phyloP scores from a whole-genome alignment of 1,284 basidiomycete species.

The Boletus austroedulis region DNA sequence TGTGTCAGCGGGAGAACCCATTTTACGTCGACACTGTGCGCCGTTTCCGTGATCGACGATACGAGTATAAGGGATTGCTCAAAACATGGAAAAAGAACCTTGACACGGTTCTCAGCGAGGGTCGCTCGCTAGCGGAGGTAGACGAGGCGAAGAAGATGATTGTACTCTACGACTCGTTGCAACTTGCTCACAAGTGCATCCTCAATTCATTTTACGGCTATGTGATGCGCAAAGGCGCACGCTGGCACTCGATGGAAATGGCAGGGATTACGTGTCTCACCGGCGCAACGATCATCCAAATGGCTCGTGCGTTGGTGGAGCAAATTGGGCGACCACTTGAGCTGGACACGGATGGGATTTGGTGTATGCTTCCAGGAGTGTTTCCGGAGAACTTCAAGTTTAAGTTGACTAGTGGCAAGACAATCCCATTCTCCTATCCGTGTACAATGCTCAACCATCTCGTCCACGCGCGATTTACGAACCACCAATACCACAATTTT shows the following conservation, averaged over 20 bases:
- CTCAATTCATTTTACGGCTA: slow-evolving; percentile 99
- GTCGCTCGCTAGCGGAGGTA: slow-evolving; percentile 77
- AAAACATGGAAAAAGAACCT: slow-evolving; percentile 99
- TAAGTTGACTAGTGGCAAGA: slow-evolving; percentile 85
- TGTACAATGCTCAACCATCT: slow-evolving; percentile 99
- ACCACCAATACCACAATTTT: slow-evolving; percentile 96
- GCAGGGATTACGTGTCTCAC: slow-evolving; percentile 99
- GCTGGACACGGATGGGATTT: slow-evolving; percentile 98
- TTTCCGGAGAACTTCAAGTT: slow-evolving; percentile 99
- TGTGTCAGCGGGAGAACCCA: slow-evolving; percentile 98
- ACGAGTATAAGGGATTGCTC: slow-evolving; percentile 98
- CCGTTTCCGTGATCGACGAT: slow-evolving; percentile 95
- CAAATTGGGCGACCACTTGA: slow-evolving; percentile 97
- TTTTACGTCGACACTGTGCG: slow-evolving; percentile 99
- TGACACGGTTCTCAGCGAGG: slow-evolving; percentile 68
- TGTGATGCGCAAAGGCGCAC: slow-evolving; percentile 98
- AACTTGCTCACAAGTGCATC: slow-evolving; percentile 99
- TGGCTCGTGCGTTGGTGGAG: slow-evolving; percentile 98
- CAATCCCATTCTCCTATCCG: slow-evolving; percentile 92
- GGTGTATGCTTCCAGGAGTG: slow-evolving; percentile 99
- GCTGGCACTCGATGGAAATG: slow-evolving; percentile 99
- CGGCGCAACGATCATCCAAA: slow-evolving; percentile 98
- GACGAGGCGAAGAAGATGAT: slow-evolving; percentile 99
- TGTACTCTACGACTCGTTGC: slow-evolving; percentile 99
- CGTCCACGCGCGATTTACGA: slow-evolving; percentile 94